Evolutionary conservation across 2,329 filamentous ascomycete species (phyloP), one percentile per base, ranked within the genome.

Genomic region (Pseudocercospora fijiensis): DNA sequence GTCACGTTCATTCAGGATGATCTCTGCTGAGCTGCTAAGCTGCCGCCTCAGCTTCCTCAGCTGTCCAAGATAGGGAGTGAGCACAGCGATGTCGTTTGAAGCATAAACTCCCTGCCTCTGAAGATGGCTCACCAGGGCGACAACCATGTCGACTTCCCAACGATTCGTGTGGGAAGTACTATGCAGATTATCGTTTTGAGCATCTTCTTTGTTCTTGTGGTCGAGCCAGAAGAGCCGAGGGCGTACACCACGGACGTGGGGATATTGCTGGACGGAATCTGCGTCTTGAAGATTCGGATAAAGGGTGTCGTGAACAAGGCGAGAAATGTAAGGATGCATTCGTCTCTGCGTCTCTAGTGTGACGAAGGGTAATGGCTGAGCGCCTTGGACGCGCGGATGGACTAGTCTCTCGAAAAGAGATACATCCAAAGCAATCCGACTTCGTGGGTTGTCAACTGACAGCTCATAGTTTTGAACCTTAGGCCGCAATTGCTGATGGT

Each of bases 41-140:
- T 63, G 56, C 1, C 3, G 9, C 18, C 82, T 81, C 1, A 89
- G 77, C 56, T 81, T 81, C 4, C 82, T 78, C 1, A 86, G 74
- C 65, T 89, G 86, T 0, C 85, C 86, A 0, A 82, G 74, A 63
- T 90, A 89, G 0, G 86, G 87, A 0, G 89, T 92, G 5, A 93
- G 72, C 0, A 94, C 85, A 0, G 89, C 88, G 63, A 93, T 90
- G 1, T 92, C 86, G 0, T 79, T 79, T 0, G 77, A 75, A 0
- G 73, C 74, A 71, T 92, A 91, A 0, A 69, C 71, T 0, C 88
- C 88, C 71, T 92, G 89, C 0, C 82, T 80, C 4, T 89, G 78
- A 0, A 93, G 75, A 70, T 93, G 88, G 0, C 81, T 81, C 0
- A 91, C 85, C 0, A 92, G 75, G 0, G 84, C 82, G 6, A 81